A percentile compares a stretch with the other conserved stretches of the same genome.
Conservation (phyloP, 257 asterid genomes). For the Rehmannia glutinosa region DNA sequence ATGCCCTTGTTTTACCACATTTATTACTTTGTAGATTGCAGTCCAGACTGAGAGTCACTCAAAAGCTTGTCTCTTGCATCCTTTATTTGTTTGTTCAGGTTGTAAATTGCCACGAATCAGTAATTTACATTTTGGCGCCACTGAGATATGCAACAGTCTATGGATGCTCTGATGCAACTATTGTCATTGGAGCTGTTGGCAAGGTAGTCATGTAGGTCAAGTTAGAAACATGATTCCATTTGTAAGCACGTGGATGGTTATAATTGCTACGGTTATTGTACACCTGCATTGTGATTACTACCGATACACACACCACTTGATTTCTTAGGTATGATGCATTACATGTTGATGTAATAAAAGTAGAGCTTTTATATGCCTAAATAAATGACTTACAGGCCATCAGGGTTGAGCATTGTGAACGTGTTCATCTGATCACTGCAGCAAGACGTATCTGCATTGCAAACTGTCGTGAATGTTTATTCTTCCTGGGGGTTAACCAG, state of each 20-base stretch:
- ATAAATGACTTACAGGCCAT: slow-evolving; percentile 55
- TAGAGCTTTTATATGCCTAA: background rate
- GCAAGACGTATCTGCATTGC: slow-evolving; percentile 88
- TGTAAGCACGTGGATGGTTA: background rate
- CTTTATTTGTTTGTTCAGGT: slow-evolving; percentile 49
- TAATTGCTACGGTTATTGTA: background rate
- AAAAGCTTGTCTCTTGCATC: slow-evolving; percentile 16
- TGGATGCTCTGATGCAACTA: slow-evolving; percentile 99
- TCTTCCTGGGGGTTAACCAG: slow-evolving; percentile 92
- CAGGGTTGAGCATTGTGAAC: slow-evolving; percentile 96
- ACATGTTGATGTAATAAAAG: background rate
- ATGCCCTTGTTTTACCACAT: background rate
- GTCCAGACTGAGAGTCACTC: background rate
- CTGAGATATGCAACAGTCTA: slow-evolving; percentile 77
- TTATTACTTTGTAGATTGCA: slow-evolving; percentile 1
- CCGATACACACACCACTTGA: too few relatives aligned
- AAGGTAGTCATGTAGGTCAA: slow-evolving; percentile 49
- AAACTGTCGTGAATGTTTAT: slow-evolving; percentile 92
- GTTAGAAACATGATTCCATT: slow-evolving; percentile 7
- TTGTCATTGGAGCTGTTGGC: slow-evolving; percentile 95
- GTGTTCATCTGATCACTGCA: slow-evolving; percentile 88
- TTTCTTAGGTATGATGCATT: slow-evolving; percentile 16
- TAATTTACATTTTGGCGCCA: slow-evolving; percentile 87
- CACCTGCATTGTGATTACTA: too few relatives aligned
- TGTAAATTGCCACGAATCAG: slow-evolving; percentile 94